phyloP scores from a whole-genome alignment of 2,329 filamentous ascomycete genomes.

The Fusarium newnesense region DNA sequence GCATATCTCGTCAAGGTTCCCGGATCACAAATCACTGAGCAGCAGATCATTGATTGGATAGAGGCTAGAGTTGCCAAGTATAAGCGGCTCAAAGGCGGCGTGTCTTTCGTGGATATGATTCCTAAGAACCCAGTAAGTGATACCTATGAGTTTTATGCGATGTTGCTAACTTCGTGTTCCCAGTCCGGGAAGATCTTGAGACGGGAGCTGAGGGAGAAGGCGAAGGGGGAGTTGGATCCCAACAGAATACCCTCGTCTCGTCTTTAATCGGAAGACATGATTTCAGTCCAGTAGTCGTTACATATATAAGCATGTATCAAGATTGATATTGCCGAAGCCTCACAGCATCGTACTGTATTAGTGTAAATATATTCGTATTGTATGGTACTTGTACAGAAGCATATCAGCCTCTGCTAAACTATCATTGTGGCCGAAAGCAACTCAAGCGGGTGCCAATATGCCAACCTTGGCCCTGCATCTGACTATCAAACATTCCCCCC shows the following conservation, averaged over 20 bases:
- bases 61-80: slow-evolving; percentile 71
- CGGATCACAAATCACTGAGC: slow-evolving; percentile 54
- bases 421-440: not conserved
- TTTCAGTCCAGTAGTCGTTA: accelerated
- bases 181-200: slow-evolving; percentile 30
- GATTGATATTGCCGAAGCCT: not conserved
- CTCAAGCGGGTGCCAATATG: not conserved
- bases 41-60: slow-evolving; percentile 64
- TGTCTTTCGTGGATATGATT: slow-evolving; percentile 71
- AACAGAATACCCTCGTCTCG: not conserved
- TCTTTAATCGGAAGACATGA: not conserved
- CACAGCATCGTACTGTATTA: not conserved
- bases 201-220: slow-evolving; percentile 17
- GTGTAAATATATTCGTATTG: not conserved
- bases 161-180: not conserved
- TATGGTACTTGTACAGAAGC: not conserved
- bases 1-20: slow-evolving; percentile 67
- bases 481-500: too few relatives aligned
- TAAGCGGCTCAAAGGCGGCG: slow-evolving; percentile 70
- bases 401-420: not conserved
- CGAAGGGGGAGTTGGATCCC: slow-evolving; percentile 16
- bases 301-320: not conserved
- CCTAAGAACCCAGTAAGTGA: slow-evolving; percentile 71
- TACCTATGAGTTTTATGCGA: accelerated
- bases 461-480: not conserved